These are phyloP conservation scores for Yamadazyma buinensis DNA, from an alignment of 1,139 yeast genomes.

Conservation along the genomic window DNA sequence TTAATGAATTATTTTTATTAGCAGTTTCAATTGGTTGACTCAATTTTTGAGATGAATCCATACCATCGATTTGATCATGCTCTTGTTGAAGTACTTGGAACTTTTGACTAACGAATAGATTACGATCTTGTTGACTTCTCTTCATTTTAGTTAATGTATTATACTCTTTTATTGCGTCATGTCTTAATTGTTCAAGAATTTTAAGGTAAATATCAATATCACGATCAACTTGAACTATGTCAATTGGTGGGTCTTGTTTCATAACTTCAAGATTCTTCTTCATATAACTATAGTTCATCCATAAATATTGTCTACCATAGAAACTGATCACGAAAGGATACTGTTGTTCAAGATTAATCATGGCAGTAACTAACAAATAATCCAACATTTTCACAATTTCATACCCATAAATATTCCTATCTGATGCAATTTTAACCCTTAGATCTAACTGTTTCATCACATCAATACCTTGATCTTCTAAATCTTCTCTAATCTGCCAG, in stretches of 20 bases:
- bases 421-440: too few species aligned
- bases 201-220: neutral
- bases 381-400: slow-evolving; percentile 14
- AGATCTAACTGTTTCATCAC: neutral
- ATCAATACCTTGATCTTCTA: slow-evolving; percentile 8
- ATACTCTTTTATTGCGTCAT: slow-evolving; percentile 7
- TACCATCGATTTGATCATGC: too few species aligned
- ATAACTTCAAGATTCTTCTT: slow-evolving; percentile 7
- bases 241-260: neutral
- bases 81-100: too few species aligned
- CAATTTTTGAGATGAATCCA: too few species aligned
- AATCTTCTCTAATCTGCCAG: neutral
- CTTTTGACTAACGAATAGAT: too few species aligned
- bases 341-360: slow-evolving; percentile 25
- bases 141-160: slow-evolving; percentile 12
- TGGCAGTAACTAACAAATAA: slow-evolving; percentile 26
- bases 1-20: too few species aligned
- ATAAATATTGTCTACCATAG: slow-evolving; percentile 28
- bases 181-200: slow-evolving; percentile 2
- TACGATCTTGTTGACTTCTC: too few species aligned
- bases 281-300: slow-evolving; percentile 21
- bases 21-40: too few species aligned
- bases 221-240: neutral
- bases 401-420: too few species aligned
- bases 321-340: slow-evolving; percentile 38